Conservation (phyloP, 306 rosid genomes). For the Trifolium fragiferum region DNA sequence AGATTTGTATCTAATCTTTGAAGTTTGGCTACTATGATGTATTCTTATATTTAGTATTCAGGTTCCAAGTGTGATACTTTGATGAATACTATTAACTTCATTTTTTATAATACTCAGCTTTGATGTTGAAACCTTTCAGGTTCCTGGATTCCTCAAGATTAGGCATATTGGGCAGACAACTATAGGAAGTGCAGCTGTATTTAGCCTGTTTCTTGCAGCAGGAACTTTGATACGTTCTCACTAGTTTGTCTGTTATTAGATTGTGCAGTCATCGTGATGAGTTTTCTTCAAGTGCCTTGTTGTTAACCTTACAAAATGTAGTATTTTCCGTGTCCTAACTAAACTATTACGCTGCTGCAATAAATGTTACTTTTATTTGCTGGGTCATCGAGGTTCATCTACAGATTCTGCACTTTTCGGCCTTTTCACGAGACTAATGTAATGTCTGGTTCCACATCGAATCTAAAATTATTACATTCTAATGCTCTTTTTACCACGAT, state of each 20-base stretch:
- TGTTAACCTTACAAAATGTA: slow-evolving; percentile 7
- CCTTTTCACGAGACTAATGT: not conserved
- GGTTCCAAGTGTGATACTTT: not conserved
- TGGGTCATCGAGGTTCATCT: not conserved
- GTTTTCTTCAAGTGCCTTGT: slow-evolving; percentile 21
- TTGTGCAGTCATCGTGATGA: slow-evolving; percentile 28
- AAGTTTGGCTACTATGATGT: not conserved
- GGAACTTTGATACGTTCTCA: slow-evolving; percentile 59
- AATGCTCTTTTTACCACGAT: too few species aligned
- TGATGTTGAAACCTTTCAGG: slow-evolving; percentile 51
- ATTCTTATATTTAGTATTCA: not conserved
- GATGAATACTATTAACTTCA: slow-evolving; percentile 23
- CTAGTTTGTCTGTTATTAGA: slow-evolving; percentile 35
- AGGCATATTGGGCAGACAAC: slow-evolving; percentile 60
- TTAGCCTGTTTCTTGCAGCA: slow-evolving; percentile 59
- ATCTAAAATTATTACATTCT: too few species aligned
- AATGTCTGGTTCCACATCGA: too few species aligned
- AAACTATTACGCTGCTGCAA: slow-evolving; percentile 14
- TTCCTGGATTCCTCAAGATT: slow-evolving; percentile 55
- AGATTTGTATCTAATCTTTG: slow-evolving; percentile 4
- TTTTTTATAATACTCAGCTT: slow-evolving; percentile 16
- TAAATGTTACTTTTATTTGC: not conserved
- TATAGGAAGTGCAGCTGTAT: slow-evolving; percentile 57
- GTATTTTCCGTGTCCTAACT: not conserved
- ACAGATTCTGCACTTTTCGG: not conserved